Evolutionary conservation across 2,329 filamentous ascomycete genomes (phyloP).

Genomic region (Penicillium fuscoglaucum): DNA sequence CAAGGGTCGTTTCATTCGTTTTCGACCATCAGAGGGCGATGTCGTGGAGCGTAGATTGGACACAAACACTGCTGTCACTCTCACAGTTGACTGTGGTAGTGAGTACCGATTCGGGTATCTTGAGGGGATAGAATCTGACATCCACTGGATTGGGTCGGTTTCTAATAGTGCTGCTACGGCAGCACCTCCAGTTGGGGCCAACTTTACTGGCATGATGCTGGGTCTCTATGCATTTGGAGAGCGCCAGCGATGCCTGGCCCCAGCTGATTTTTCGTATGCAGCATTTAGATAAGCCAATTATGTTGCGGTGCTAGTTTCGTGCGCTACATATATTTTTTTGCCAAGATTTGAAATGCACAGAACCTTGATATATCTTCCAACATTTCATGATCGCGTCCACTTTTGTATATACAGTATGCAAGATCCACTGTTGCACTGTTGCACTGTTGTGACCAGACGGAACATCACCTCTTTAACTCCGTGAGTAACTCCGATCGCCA

Average conservation of each 20-base stretch:
- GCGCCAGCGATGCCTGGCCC: slow-evolving; percentile 40
- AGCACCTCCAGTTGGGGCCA: slow-evolving; percentile 41
- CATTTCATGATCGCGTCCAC: not conserved
- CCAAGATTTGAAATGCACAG: not conserved
- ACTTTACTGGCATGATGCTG: slow-evolving; percentile 50
- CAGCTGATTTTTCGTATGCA: slow-evolving; percentile 46
- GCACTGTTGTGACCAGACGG: no score
- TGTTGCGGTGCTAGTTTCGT: not conserved
- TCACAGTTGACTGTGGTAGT: slow-evolving; percentile 35
- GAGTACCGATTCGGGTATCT: slow-evolving; percentile 33
- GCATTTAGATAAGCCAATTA: slow-evolving; percentile 13
- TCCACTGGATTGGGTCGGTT: slow-evolving; percentile 33
- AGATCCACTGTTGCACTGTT: no score
- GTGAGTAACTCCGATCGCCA: not conserved
- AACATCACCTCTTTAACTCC: not conserved
- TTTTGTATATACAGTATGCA: no score
- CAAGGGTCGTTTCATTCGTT: slow-evolving; percentile 27
- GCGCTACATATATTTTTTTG: no score
- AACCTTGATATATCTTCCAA: not conserved
- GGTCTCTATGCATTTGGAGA: slow-evolving; percentile 50
- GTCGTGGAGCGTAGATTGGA: slow-evolving; percentile 16
- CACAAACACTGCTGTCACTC: slow-evolving; percentile 21
- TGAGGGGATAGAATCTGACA: not conserved
- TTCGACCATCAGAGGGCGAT: slow-evolving; percentile 25
- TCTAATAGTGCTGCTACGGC: slow-evolving; percentile 37